These are phyloP conservation scores for Sclerotinia borealis DNA, from an alignment of 2,329 filamentous ascomycete genomes.

Conservation along the genomic window DNA sequence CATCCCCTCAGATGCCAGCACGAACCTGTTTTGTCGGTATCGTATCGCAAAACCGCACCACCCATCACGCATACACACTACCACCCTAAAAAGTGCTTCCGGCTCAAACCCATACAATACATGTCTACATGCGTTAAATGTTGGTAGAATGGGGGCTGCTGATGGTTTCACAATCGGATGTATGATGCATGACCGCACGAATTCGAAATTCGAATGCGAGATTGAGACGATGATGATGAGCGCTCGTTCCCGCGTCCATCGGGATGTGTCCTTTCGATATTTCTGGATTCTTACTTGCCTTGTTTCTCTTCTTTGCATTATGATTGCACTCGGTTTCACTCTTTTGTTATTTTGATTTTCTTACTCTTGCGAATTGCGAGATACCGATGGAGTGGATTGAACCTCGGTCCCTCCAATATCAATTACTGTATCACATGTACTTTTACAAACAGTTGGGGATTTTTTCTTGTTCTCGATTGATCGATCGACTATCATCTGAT, in stretches of 20 bases:
- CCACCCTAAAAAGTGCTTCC: background rate
- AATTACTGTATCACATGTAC: constrained; percentile 4
- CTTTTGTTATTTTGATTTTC: background rate
- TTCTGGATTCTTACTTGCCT: background rate
- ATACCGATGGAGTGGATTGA: background rate
- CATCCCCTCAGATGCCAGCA: background rate
- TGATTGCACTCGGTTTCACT: background rate
- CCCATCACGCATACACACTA: background rate
- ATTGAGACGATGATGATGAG: background rate
- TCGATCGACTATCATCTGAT: background rate
- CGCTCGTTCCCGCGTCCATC: constrained; percentile 1
- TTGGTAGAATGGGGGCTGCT: background rate
- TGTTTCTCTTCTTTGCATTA: background rate
- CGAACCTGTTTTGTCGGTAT: background rate
- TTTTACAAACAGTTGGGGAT: background rate
- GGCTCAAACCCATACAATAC: background rate
- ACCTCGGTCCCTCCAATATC: background rate
- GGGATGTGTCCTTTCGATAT: background rate
- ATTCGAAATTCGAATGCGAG: constrained; percentile 3
- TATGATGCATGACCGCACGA: background rate
- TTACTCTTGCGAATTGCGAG: background rate
- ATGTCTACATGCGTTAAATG: background rate
- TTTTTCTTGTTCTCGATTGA: background rate
- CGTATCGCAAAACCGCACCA: background rate
- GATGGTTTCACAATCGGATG: background rate